Conservation (phyloP, 148 eudicot genomes). For the Arctostaphylos glauca region DNA sequence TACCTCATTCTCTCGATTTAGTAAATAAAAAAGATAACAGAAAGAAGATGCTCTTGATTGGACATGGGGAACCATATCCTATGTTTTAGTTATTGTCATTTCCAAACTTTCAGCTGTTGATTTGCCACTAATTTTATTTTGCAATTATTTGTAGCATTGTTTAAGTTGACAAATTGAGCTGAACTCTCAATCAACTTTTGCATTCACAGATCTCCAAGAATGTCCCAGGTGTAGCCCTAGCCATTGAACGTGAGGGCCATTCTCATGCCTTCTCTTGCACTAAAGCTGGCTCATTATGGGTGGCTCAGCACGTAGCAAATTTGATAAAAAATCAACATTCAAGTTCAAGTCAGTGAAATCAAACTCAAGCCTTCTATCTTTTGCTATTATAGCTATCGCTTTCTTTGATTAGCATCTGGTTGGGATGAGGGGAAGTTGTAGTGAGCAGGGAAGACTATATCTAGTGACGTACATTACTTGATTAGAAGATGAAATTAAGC, state of each 20-base stretch:
- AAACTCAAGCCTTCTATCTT: background rate
- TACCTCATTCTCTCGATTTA: too few relatives aligned
- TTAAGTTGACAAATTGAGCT: slow-evolving; percentile 4
- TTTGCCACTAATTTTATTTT: background rate
- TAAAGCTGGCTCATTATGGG: slow-evolving; percentile 83
- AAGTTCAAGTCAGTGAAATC: slow-evolving; percentile 16
- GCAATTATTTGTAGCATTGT: background rate
- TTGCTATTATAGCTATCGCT: background rate
- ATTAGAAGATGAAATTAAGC: background rate
- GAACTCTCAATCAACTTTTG: background rate
- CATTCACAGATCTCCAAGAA: slow-evolving; percentile 58
- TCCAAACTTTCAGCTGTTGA: background rate
- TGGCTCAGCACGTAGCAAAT: slow-evolving; percentile 62
- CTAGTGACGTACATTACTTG: background rate
- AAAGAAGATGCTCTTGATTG: too few relatives aligned
- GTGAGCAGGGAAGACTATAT: background rate
- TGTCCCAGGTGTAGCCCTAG: slow-evolving; percentile 47
- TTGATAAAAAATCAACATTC: slow-evolving; percentile 44
- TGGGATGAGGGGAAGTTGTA: background rate
- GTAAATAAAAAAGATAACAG: too few relatives aligned
- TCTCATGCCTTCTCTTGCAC: slow-evolving; percentile 82
- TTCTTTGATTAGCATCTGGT: slow-evolving; percentile 1
- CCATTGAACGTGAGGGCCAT: slow-evolving; percentile 72
- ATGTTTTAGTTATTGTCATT: too few relatives aligned
- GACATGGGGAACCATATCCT: too few relatives aligned